Percentiles rank a stretch among this genome's conserved stretches.
Conservation (phyloP, 192 early-diverging fungal species). For the Coemansia sp. region DNA sequence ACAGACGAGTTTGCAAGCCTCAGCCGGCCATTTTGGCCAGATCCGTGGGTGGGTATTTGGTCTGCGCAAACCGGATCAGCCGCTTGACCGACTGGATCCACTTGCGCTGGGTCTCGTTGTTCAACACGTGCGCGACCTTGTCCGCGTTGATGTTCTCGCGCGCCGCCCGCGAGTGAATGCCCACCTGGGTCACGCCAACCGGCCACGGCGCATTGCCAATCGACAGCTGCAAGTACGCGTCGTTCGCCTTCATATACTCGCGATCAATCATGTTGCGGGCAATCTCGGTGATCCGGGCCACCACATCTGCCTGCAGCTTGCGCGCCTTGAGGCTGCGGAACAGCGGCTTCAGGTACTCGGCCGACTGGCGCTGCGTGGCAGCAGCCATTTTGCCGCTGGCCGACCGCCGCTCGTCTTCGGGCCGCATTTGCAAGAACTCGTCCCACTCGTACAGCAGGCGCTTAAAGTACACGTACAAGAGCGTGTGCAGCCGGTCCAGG, state of each 20-base stretch:
- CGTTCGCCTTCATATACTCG: slow-evolving; percentile 89
- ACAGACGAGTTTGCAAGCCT: not conserved
- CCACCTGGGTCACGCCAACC: slow-evolving; percentile 92
- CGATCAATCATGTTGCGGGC: slow-evolving; percentile 74
- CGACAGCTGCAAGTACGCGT: slow-evolving; percentile 86
- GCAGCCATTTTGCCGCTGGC: slow-evolving; percentile 75
- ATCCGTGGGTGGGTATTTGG: slow-evolving; percentile 81
- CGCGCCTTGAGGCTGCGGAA: slow-evolving; percentile 77
- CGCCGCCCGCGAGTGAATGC: slow-evolving; percentile 96
- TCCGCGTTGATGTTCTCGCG: slow-evolving; percentile 94
- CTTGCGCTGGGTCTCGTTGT: slow-evolving; percentile 94
- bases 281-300: slow-evolving; percentile 91
- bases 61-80: slow-evolving; percentile 93
- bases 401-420: slow-evolving; percentile 76
- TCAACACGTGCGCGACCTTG: slow-evolving; percentile 95
- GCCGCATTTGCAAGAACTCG: slow-evolving; percentile 63
- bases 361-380: slow-evolving; percentile 78
- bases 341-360: slow-evolving; percentile 88
- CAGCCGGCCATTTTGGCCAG: slow-evolving; percentile 47
- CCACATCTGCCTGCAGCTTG: slow-evolving; percentile 74
- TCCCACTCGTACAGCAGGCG: slow-evolving; percentile 86
- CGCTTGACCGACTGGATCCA: slow-evolving; percentile 99
- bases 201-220: slow-evolving; percentile 99
- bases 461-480: slow-evolving; percentile 83
- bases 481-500: slow-evolving; percentile 63